Percentiles rank a stretch among this genome's conserved stretches.
Evolutionary conservation across 2,329 filamentous ascomycete genomes (phyloP).

Genomic region (Xylariaceae sp.): DNA sequence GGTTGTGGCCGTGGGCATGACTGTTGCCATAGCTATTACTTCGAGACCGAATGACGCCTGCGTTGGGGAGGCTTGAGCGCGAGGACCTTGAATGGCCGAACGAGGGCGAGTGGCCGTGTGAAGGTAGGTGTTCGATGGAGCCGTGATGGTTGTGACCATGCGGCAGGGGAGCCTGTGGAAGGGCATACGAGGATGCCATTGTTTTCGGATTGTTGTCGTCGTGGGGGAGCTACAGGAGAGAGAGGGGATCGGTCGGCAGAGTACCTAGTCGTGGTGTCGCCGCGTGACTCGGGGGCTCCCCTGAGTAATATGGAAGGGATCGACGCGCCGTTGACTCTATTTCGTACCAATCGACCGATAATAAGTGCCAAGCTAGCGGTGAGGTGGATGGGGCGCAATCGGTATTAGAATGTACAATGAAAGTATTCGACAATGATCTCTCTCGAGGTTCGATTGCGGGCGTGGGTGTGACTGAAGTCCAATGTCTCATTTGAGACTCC

Average conservation of each 20-base stretch:
- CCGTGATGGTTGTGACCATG: conserved; percentile 33
- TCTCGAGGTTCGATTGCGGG: too few species aligned
- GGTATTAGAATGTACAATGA: too few species aligned
- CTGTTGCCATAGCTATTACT: conserved; percentile 31
- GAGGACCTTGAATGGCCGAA: conserved; percentile 37
- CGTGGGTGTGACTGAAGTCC: too few species aligned
- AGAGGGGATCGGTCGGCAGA: too few species aligned
- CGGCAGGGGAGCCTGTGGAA: conserved; percentile 49
- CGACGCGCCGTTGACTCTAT: too few species aligned
- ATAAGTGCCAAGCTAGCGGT: too few species aligned
- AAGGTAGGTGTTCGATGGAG: conserved; percentile 35
- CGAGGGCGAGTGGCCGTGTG: conserved; percentile 36
- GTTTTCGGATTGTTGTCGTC: conserved; percentile 2
- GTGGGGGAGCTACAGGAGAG: too few species aligned
- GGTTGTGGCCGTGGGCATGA: conserved; percentile 28
- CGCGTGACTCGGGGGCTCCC: too few species aligned
- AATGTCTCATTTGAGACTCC: too few species aligned
- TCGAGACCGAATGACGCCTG: conserved; percentile 25
- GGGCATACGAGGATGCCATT: conserved; percentile 51
- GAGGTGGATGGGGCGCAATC: too few species aligned
- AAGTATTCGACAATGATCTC: conserved; percentile 1
- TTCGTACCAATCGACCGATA: conserved; percentile 1
- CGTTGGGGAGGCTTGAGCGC: conserved; percentile 28
- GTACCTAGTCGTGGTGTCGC: too few species aligned
- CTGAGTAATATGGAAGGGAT: too few species aligned